Percentiles rank a stretch among this genome's conserved stretches.
These are phyloP conservation scores for Penium margaritaceum DNA, from an alignment of 139 green algal genomes.

Conservation along the genomic window DNA sequence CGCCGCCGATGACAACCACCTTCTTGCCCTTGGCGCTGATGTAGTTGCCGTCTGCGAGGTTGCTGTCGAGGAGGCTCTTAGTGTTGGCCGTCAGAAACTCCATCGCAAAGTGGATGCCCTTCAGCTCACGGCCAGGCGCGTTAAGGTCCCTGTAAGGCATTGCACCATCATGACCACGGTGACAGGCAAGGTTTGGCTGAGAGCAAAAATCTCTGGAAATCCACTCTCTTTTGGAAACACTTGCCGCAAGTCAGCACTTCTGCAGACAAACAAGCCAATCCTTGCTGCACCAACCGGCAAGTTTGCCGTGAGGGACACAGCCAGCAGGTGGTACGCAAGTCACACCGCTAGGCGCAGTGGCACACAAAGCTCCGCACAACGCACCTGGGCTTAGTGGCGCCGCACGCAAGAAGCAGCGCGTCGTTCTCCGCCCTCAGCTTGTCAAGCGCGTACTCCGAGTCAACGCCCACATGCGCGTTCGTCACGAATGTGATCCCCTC, in stretches of 20 bases:
- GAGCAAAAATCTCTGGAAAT: no score
- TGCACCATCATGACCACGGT: no score
- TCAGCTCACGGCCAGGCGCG: conserved; percentile 55
- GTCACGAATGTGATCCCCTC: conserved; percentile 82
- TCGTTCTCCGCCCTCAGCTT: conserved; percentile 60
- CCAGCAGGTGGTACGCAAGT: no score
- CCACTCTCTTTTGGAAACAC: no score
- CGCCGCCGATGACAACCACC: conserved; percentile 83
- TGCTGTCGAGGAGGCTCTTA: conserved; percentile 68
- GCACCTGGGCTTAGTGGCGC: conserved; percentile 75
- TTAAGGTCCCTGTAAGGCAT: no score
- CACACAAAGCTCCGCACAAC: no score
- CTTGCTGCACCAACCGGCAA: no score
- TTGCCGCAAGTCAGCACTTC: no score
- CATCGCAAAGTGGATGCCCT: conserved; percentile 90
- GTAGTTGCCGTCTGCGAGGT: conserved; percentile 70
- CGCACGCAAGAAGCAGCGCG: conserved; percentile 78
- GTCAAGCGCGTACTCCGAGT: conserved; percentile 26
- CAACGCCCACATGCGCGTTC: conserved; percentile 55
- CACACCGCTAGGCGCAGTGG: no score
- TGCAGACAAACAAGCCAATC: no score
- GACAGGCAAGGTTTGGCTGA: no score
- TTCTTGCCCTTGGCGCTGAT: conserved; percentile 75
- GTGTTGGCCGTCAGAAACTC: conserved; percentile 87
- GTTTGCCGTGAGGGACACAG: conserved; percentile 80